phyloP scores from a whole-genome alignment of 1,284 basidiomycete genomes.

The Coniophora puteana region DNA sequence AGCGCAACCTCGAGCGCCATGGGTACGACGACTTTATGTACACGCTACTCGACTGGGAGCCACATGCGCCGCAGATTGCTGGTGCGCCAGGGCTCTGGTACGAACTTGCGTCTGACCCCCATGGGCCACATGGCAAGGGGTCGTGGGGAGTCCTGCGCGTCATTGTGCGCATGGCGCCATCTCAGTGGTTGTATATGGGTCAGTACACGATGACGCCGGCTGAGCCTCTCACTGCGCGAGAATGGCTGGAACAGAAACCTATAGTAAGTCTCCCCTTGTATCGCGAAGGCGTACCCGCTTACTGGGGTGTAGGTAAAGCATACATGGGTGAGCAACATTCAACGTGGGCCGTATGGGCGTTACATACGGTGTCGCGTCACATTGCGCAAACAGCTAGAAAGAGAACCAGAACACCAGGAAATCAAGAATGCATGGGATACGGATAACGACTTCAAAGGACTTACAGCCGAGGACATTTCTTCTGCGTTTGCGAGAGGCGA shows the following conservation, averaged over 20 bases:
- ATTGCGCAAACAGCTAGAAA: conserved; percentile 9
- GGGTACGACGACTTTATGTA: conserved; percentile 32
- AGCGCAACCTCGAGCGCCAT: conserved; percentile 18
- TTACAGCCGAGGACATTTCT: neutral
- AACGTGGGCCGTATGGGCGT: neutral
- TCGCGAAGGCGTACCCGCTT: neutral
- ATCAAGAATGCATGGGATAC: conserved; percentile 3
- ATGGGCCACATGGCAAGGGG: too few species aligned
- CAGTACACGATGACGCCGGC: conserved; percentile 21
- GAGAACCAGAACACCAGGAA: conserved; percentile 9
- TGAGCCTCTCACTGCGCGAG: conserved; percentile 15
- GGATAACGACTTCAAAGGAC: neutral
- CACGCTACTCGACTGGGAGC: conserved; percentile 26
- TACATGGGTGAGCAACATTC: neutral
- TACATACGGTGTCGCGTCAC: conserved; percentile 9
- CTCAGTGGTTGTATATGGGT: conserved; percentile 22
- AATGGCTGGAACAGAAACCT: conserved; percentile 16
- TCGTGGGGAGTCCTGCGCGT: conserved; percentile 11
- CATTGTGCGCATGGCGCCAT: conserved; percentile 17
- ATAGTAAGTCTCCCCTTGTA: conserved; percentile 7
- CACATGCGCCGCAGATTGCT: conserved; percentile 29
- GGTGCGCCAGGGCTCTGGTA: conserved; percentile 33
- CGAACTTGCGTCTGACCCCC: conserved; percentile 6
- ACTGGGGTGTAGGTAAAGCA: conserved; percentile 5
- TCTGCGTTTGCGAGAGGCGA: neutral